Evolutionary conservation across 2,329 filamentous ascomycete genomes (phyloP).

Genomic region (Phaeophleospora eucalypticola): DNA sequence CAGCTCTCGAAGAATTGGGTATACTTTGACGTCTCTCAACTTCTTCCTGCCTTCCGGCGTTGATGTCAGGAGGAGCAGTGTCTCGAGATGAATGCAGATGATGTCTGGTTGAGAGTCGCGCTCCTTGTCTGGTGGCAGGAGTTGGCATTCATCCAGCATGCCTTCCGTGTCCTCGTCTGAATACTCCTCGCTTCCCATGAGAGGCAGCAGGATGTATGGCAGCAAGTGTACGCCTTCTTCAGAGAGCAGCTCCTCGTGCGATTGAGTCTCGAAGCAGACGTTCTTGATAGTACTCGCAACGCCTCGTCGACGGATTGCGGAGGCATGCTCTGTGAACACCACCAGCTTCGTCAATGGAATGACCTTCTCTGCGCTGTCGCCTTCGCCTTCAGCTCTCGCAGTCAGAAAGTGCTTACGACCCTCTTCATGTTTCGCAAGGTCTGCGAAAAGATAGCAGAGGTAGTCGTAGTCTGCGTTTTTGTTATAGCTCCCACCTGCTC

Average conservation of each 20-base stretch:
- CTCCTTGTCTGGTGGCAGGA: conserved; percentile 83
- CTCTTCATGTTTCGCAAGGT: conserved; percentile 71
- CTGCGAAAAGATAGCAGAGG: conserved; percentile 88
- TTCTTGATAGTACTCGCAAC: conserved; percentile 97
- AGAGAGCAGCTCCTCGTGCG: conserved; percentile 62
- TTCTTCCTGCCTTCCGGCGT: conserved; percentile 70
- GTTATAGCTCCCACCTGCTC: conserved; percentile 77
- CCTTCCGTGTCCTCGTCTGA: conserved; percentile 76
- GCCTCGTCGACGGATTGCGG: conserved; percentile 78
- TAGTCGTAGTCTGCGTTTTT: conserved; percentile 85
- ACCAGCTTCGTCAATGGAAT: conserved; percentile 89
- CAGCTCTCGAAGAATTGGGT: conserved; percentile 82
- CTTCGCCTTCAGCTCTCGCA: conserved; percentile 38
- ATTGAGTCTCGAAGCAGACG: conserved; percentile 72
- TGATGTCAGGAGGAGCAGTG: conserved; percentile 75
- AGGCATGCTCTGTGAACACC: conserved; percentile 89
- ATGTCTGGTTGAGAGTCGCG: conserved; percentile 74
- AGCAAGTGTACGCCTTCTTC: conserved; percentile 71
- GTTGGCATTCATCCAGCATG: conserved; percentile 86
- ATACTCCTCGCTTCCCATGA: conserved; percentile 85
- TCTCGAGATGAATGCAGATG: conserved; percentile 84
- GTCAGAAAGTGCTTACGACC: conserved; percentile 52
- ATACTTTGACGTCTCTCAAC: conserved; percentile 74
- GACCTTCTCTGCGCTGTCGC: conserved; percentile 66
- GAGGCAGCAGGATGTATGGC: conserved; percentile 82